Evolutionary conservation across 768 basidiomycete species (phyloP), one percentile per base, ranked within the genome.

Genomic region (Tubosaeta sp.): DNA sequence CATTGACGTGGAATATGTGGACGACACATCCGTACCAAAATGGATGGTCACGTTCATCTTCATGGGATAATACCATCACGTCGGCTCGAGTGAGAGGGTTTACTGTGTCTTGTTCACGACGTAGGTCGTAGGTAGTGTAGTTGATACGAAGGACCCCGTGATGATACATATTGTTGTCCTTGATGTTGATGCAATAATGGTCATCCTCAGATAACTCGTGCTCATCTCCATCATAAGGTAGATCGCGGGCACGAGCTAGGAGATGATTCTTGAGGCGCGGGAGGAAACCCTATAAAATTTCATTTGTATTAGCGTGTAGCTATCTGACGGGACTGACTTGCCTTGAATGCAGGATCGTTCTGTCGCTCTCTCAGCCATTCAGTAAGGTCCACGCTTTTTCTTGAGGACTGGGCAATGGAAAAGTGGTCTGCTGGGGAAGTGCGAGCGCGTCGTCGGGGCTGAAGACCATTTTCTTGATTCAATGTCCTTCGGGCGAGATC

Each of bases 21-120:
- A 64, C 43, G 1, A 64, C 51, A 4, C 43, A 45, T 0, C 36
- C 59, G 58, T 77, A 77, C 71, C 69, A 72, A 43, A 66, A 76
- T 0, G 68, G 71, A 41, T 76, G 71, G 2, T 36, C 41, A 1
- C 18, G 8, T 12, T 54, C 72, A 61, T 25, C 21, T 5, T 46
- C 22, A 6, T 46, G 32, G n/a, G 67, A 51, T 0, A 66, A 52
- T 5, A 73, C 54, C 68, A 76, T 73, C 29, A 79, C 55, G 39
- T 75, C 60, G 3, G 65, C 31, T 2, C 69, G 61, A 3, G 58
- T 61, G 1, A 53, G 46, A 3, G 72, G 69, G 38, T 77, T 75
- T 50, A 79, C 60, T 0, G 65, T 58, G 51, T 80, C 75, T 51
- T 76, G 72, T 2, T 52, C 47, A 44, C 19, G 53, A n/a, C 35